phyloP scores from a whole-genome alignment of 2,329 filamentous ascomycete genomes.

The Botryosphaeria agaves region DNA sequence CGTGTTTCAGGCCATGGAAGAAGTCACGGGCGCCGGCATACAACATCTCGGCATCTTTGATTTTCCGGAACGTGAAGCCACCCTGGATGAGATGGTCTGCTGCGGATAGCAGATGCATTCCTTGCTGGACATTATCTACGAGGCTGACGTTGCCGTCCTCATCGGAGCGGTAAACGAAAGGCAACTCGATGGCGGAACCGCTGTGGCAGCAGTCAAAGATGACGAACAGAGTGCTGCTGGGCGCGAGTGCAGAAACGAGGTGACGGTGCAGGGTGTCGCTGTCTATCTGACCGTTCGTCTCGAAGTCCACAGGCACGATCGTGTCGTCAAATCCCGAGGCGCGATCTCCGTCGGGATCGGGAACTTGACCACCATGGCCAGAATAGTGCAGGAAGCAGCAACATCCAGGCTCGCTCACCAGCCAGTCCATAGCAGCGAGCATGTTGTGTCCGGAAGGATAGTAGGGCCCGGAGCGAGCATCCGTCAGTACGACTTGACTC shows the following conservation, averaged over 20 bases:
- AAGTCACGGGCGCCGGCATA: constrained; percentile 36
- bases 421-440: constrained; percentile 89
- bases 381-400: background rate
- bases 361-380: constrained; percentile 69
- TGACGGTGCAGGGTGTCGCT: constrained; percentile 73
- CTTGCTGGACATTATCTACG: constrained; percentile 36
- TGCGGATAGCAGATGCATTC: constrained; percentile 30
- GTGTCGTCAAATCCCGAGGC: constrained; percentile 71
- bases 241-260: constrained; percentile 58
- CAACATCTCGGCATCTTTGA: constrained; percentile 33
- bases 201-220: constrained; percentile 75
- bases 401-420: constrained; percentile 37
- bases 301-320: constrained; percentile 70
- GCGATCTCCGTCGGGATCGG: constrained; percentile 64
- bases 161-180: constrained; percentile 53
- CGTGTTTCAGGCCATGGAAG: constrained; percentile 33
- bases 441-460: constrained; percentile 95
- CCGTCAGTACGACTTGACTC: background rate
- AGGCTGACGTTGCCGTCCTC: constrained; percentile 37
- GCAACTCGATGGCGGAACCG: constrained; percentile 58
- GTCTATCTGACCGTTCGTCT: constrained; percentile 62
- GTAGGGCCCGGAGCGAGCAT: no score
- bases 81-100: constrained; percentile 32
- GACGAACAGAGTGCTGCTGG: constrained; percentile 69
- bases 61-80: constrained; percentile 26